Conservation (phyloP, 129 eudicot genomes). For the Arctium minus region DNA sequence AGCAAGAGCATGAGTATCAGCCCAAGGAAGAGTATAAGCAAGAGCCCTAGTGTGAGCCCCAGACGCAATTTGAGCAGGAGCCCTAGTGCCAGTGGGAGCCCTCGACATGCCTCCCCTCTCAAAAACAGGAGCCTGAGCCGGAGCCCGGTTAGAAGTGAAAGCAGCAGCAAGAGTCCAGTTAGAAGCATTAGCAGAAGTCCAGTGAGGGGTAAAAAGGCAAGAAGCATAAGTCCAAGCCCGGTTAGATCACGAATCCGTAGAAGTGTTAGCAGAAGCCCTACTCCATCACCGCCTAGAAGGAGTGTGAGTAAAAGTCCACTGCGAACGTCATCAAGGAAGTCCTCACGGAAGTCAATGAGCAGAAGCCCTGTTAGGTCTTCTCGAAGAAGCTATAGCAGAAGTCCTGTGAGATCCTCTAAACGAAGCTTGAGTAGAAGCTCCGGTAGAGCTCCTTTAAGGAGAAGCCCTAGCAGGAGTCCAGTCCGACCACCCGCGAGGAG, state of each 20-base stretch:
- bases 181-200: slow-evolving; percentile 66
- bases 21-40: slow-evolving; percentile 53
- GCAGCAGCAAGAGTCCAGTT: slow-evolving; percentile 53
- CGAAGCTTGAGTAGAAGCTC: slow-evolving; percentile 91
- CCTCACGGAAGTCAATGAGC: slow-evolving; percentile 53
- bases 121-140: slow-evolving; percentile 38
- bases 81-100: slow-evolving; percentile 59
- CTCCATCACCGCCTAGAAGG: slow-evolving; percentile 57
- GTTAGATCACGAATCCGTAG: slow-evolving; percentile 32
- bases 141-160: slow-evolving; percentile 54
- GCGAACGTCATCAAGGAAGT: slow-evolving; percentile 48
- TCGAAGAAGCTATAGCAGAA: slow-evolving; percentile 61
- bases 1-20: slow-evolving; percentile 94
- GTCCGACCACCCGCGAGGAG: slow-evolving; percentile 52
- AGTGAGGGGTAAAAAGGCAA: slow-evolving; percentile 30
- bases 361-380: slow-evolving; percentile 70
- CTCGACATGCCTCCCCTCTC: slow-evolving; percentile 28
- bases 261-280: slow-evolving; percentile 51
- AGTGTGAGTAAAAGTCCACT: slow-evolving; percentile 39
- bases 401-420: slow-evolving; percentile 68
- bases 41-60: slow-evolving; percentile 46
- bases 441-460: slow-evolving; percentile 59
- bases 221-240: slow-evolving; percentile 54
- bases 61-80: slow-evolving; percentile 47
- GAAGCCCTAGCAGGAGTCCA: slow-evolving; percentile 70